Percentiles rank a stretch among this genome's conserved stretches.
These are phyloP conservation scores for Xylogone sp. DNA, from an alignment of 2,329 filamentous ascomycete genomes.

Conservation along the genomic window DNA sequence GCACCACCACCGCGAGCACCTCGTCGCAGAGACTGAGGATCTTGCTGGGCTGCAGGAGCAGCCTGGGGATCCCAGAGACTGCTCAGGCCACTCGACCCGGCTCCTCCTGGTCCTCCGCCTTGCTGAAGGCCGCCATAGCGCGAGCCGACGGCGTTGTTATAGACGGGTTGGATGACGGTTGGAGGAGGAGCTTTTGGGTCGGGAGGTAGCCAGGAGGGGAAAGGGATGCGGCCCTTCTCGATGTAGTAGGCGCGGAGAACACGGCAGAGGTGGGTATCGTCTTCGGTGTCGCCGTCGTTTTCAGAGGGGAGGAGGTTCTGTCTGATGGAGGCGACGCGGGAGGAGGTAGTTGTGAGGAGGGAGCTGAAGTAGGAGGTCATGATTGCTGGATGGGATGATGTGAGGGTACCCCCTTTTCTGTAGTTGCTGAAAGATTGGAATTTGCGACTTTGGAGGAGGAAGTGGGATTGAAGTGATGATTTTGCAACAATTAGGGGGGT, in stretches of 20 bases:
- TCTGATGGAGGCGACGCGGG: constrained; percentile 57
- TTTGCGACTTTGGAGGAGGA: too few species aligned
- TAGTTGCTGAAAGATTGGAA: too few species aligned
- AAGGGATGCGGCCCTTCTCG: constrained; percentile 71
- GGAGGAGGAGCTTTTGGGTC: constrained; percentile 69
- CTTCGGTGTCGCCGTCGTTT: constrained; percentile 70
- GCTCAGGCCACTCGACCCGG: constrained; percentile 39
- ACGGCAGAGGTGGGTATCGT: constrained; percentile 92
- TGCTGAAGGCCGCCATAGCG: constrained; percentile 48
- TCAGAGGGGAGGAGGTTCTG: constrained; percentile 68
- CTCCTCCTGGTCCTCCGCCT: constrained; percentile 12
- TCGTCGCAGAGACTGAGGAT: constrained; percentile 41
- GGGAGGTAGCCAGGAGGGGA: constrained; percentile 83
- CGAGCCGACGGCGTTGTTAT: constrained; percentile 47
- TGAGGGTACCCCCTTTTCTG: neutral
- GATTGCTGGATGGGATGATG: neutral
- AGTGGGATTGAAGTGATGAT: too few species aligned
- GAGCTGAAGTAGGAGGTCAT: constrained; percentile 84
- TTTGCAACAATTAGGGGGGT: too few species aligned
- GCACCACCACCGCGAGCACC: constrained; percentile 34
- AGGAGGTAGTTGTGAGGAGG: constrained; percentile 61
- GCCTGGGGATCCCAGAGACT: constrained; percentile 52
- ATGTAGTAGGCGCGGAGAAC: constrained; percentile 90
- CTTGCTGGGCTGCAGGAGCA: constrained; percentile 21
- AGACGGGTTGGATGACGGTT: constrained; percentile 41